Percentiles rank a stretch among this genome's conserved stretches.
Evolutionary conservation across 768 basidiomycete species (phyloP).

Genomic region (Exsudoporus frostii): DNA sequence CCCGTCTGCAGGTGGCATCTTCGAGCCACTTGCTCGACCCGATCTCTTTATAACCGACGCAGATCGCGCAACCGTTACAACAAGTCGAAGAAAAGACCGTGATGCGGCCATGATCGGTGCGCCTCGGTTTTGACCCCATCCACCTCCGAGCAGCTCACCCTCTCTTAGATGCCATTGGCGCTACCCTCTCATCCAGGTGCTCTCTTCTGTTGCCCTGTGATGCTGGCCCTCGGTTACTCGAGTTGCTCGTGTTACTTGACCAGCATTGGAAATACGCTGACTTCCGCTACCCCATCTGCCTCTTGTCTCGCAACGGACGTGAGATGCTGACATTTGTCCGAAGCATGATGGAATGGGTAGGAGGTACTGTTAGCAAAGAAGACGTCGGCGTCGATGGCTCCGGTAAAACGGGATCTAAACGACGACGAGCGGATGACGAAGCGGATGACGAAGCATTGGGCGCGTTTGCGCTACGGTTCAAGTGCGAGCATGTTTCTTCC

Average conservation of each 20-base stretch:
- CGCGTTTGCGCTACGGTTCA: constrained; percentile 84
- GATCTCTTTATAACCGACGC: constrained; percentile 95
- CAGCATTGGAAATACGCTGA: constrained; percentile 95
- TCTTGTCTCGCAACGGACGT: constrained; percentile 85
- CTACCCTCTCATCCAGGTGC: constrained; percentile 74
- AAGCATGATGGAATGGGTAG: constrained; percentile 99
- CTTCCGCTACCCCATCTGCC: constrained; percentile 83
- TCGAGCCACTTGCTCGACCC: constrained; percentile 83
- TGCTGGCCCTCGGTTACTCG: constrained; percentile 90
- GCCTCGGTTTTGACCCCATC: constrained; percentile 12
- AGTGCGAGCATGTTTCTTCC: constrained; percentile 45
- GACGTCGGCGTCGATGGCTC: constrained; percentile 80
- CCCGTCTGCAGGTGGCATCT: constrained; percentile 69
- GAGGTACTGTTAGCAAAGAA: constrained; percentile 90
- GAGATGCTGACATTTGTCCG: constrained; percentile 94
- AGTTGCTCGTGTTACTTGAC: constrained; percentile 92
- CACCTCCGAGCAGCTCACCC: neutral
- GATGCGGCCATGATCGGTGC: constrained; percentile 85
- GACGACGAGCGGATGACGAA: constrained; percentile 62
- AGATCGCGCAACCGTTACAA: constrained; percentile 76
- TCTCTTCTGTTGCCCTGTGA: constrained; percentile 92
- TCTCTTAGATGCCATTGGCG: constrained; percentile 75
- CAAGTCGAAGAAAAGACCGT: constrained; percentile 84
- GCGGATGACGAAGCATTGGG: constrained; percentile 82
- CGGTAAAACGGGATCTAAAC: constrained; percentile 48